phyloP scores from a whole-genome alignment of 1,284 basidiomycete species.

The Rhodotorula sp. region DNA sequence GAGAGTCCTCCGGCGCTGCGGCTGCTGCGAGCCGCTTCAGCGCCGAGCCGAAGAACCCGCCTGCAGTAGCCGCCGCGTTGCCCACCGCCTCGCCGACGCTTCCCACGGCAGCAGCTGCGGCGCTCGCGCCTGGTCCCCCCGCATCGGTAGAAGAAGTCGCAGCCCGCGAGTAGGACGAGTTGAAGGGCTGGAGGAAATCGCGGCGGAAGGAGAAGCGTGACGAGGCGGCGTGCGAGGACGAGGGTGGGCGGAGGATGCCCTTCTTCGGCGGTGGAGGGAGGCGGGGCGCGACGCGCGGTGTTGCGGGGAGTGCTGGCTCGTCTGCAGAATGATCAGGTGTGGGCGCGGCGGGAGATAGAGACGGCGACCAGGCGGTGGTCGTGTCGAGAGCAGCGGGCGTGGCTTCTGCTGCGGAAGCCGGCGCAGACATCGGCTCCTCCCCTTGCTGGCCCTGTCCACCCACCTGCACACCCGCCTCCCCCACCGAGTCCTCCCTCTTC shows the following conservation, averaged over 20 bases:
- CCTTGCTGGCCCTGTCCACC: too few species aligned
- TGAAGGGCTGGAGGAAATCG: constrained; percentile 43
- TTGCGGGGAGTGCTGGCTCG: not conserved
- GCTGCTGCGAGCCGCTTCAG: constrained; percentile 27
- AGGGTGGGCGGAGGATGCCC: constrained; percentile 43
- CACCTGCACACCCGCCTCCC: too few species aligned
- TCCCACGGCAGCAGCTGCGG: constrained; percentile 17
- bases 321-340: not conserved
- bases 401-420: not conserved
- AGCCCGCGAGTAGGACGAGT: constrained; percentile 9
- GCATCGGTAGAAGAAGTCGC: constrained; percentile 7
- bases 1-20: not conserved
- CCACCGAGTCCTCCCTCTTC: too few species aligned
- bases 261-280: constrained; percentile 25
- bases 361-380: not conserved
- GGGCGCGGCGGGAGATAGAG: too few species aligned
- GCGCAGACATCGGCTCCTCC: too few species aligned
- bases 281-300: not conserved
- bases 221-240: constrained; percentile 22
- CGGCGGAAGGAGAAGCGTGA: constrained; percentile 43
- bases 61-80: constrained; percentile 22
- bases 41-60: constrained; percentile 34
- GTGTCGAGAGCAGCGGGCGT: not conserved
- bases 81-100: constrained; percentile 22
- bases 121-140: too few species aligned